Conservation (phyloP, 2,329 filamentous ascomycete species). For the Fusarium paranaense region DNA sequence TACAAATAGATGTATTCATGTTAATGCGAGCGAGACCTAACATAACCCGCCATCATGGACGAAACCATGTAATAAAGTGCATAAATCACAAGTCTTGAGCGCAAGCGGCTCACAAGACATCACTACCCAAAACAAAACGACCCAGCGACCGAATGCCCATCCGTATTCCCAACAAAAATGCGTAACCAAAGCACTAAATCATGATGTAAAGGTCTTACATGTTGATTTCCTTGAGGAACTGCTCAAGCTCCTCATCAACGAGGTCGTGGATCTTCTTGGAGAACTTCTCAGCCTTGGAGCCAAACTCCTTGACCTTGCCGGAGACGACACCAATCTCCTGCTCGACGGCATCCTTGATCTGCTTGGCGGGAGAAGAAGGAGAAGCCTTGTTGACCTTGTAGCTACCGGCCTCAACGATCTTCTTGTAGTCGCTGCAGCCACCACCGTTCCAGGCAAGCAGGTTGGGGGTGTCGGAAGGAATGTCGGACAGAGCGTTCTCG, state of each 20-base stretch:
- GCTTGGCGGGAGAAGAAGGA: constrained; percentile 59
- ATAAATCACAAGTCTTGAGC: constrained; percentile 24
- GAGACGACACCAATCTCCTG: constrained; percentile 70
- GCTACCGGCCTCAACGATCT: constrained; percentile 80
- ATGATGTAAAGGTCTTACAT: constrained; percentile 47
- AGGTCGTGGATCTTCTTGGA: constrained; percentile 72
- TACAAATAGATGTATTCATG: constrained; percentile 39
- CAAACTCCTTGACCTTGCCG: constrained; percentile 65
- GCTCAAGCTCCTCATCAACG: constrained; percentile 70
- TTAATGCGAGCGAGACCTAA: constrained; percentile 19
- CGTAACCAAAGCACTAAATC: constrained; percentile 41
- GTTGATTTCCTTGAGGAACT: constrained; percentile 67
- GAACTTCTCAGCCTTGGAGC: constrained; percentile 70
- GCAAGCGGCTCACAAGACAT: constrained; percentile 34
- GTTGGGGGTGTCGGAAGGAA: constrained; percentile 90
- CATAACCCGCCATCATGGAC: constrained; percentile 16
- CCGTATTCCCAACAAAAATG: constrained; percentile 42
- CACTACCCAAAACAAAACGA: constrained; percentile 45
- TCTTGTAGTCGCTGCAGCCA: constrained; percentile 89
- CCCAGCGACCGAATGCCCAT: constrained; percentile 34
- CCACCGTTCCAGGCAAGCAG: constrained; percentile 99
- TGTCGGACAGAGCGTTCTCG: constrained; percentile 79
- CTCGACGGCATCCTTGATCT: constrained; percentile 71
- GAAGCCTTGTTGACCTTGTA: constrained; percentile 70
- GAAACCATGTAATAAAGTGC: constrained; percentile 28